Evolutionary conservation across 768 basidiomycete genomes (phyloP).

Genomic region (Ramaria sp.): DNA sequence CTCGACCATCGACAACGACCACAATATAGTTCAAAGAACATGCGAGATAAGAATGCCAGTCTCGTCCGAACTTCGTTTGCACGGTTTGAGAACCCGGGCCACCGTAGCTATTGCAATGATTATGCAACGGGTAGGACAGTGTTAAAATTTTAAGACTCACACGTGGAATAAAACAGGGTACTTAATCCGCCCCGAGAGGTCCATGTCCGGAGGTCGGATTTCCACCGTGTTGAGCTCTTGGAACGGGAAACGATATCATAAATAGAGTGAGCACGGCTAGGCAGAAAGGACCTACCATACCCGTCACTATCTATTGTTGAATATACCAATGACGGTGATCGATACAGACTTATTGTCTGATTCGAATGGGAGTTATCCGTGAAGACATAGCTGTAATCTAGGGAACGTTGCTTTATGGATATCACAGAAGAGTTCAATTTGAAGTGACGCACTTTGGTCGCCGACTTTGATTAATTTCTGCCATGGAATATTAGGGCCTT

Average conservation of each 20-base stretch:
- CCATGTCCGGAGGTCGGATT: slow-evolving; percentile 85
- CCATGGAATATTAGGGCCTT: slow-evolving; percentile 79
- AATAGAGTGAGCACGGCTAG: not conserved
- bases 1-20: slow-evolving; percentile 85
- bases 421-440: not conserved
- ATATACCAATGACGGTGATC: slow-evolving; percentile 56
- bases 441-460: slow-evolving; percentile 31
- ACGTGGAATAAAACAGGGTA: slow-evolving; percentile 91
- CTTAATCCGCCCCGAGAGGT: slow-evolving; percentile 88
- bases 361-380: slow-evolving; percentile 61
- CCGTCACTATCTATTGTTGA: slow-evolving; percentile 73
- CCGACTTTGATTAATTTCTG: slow-evolving; percentile 62
- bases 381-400: slow-evolving; percentile 49
- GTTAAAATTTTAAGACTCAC: slow-evolving; percentile 25
- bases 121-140: no score
- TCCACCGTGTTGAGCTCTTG: slow-evolving; percentile 85
- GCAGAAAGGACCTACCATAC: slow-evolving; percentile 42
- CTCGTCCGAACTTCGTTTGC: slow-evolving; percentile 49
- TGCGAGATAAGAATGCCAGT: slow-evolving; percentile 84
- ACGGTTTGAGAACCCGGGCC: slow-evolving; percentile 83
- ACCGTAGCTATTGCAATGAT: slow-evolving; percentile 51
- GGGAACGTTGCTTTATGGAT: not conserved
- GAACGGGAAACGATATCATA: slow-evolving; percentile 2
- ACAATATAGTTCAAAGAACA: slow-evolving; percentile 75
- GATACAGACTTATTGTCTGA: slow-evolving; percentile 53